phyloP scores from a whole-genome alignment of 768 basidiomycete genomes.

The Pulveroboletus ravenelii region DNA sequence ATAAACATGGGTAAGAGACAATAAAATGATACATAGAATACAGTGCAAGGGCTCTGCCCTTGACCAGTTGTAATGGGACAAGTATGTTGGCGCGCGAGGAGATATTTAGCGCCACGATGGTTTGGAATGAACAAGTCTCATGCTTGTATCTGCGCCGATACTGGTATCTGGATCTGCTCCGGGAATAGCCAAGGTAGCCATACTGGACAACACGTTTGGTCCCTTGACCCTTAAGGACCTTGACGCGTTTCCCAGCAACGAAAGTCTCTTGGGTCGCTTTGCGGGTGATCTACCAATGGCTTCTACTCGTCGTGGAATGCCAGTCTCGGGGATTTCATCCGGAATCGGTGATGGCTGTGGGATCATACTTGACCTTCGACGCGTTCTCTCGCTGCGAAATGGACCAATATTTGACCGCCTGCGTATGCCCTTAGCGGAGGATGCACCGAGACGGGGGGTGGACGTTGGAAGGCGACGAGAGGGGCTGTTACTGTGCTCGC shows the following conservation, averaged over 20 bases:
- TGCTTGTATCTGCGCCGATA: constrained; percentile 44
- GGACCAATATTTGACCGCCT: constrained; percentile 75
- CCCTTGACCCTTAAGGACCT: constrained; percentile 34
- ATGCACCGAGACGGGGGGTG: constrained; percentile 35
- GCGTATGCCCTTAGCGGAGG: constrained; percentile 38
- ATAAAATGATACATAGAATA: constrained; percentile 12
- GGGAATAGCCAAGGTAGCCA: constrained; percentile 28
- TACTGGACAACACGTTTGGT: constrained; percentile 29
- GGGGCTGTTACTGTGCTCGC: constrained; percentile 39
- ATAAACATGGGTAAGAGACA: constrained; percentile 6
- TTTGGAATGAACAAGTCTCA: constrained; percentile 35
- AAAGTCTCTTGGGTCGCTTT: constrained; percentile 56
- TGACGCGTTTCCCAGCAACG: constrained; percentile 40
- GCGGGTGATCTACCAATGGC: constrained; percentile 46
- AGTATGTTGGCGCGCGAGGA: background rate
- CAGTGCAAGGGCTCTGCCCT: constrained; percentile 15
- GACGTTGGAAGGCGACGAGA: constrained; percentile 46
- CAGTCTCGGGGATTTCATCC: constrained; percentile 32
- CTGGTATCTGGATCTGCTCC: constrained; percentile 41
- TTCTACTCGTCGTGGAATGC: constrained; percentile 40
- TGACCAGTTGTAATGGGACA: constrained; percentile 7
- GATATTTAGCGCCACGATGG: constrained; percentile 55
- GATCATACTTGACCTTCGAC: constrained; percentile 78
- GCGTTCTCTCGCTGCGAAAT: constrained; percentile 64
- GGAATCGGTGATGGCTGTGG: constrained; percentile 55